Conservation (phyloP, 139 green algal species). For the Auxenochlorella protothecoides region DNA sequence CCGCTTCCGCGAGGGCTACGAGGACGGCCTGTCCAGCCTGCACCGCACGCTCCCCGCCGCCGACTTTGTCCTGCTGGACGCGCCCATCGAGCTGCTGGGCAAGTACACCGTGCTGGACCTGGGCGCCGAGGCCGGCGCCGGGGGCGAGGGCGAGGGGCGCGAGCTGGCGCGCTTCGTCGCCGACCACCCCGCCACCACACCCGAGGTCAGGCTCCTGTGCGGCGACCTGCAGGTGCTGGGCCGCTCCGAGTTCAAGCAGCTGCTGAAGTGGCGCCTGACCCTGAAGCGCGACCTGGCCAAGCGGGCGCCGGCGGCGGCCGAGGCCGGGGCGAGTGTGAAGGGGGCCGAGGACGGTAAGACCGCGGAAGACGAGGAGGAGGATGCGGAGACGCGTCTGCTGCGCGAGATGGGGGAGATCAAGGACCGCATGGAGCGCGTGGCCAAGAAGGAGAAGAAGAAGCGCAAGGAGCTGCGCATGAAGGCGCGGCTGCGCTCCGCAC, state of each 20-base stretch:
- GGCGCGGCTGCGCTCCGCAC: conserved; percentile 45
- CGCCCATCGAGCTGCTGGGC: conserved; percentile 84
- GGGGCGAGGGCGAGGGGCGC: background rate
- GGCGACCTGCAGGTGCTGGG: conserved; percentile 88
- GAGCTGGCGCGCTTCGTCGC: conserved; percentile 22
- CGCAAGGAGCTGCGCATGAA: conserved; percentile 70
- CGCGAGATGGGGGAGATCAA: conserved; percentile 83
- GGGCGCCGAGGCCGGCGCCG: conserved; percentile 4
- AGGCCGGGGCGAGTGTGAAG: background rate
- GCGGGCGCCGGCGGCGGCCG: conserved; percentile 2
- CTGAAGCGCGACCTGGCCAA: conserved; percentile 23
- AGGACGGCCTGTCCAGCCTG: conserved; percentile 72
- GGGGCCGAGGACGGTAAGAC: conserved; percentile 3
- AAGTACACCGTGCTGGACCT: conserved; percentile 40
- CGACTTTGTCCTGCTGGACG: conserved; percentile 67
- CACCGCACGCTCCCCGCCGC: conserved; percentile 43
- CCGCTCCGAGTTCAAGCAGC: conserved; percentile 92
- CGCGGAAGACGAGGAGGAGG: conserved; percentile 27
- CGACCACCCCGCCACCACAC: conserved; percentile 54
- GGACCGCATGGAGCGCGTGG: conserved; percentile 40
- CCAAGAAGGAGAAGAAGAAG: conserved; percentile 56
- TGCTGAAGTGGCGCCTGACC: conserved; percentile 71
- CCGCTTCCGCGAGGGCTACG: conserved; percentile 78
- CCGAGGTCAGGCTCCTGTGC: conserved; percentile 73
- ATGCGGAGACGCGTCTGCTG: conserved; percentile 67